These are phyloP conservation scores for Fusarium sp. DNA, from an alignment of 2,329 filamentous ascomycete genomes.

Conservation along the genomic window DNA sequence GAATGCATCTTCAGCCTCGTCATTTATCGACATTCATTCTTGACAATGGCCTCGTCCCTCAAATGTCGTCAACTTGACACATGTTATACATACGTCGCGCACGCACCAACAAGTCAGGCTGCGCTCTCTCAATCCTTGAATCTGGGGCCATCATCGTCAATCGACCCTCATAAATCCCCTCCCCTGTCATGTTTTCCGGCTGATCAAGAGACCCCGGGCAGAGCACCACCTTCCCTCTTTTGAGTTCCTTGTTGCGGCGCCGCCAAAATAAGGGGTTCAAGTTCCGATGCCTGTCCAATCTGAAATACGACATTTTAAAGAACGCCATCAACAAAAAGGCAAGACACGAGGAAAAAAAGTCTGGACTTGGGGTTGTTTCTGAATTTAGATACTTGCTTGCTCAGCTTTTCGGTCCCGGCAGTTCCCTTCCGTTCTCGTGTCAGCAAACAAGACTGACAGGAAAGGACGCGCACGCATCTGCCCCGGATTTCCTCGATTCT, in stretches of 20 bases:
- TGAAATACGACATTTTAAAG: not conserved
- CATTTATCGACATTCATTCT: not conserved
- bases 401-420: constrained; percentile 4
- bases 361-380: not conserved
- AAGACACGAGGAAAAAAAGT: not conserved
- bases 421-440: constrained; percentile 10
- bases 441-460: constrained; percentile 6
- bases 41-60: not conserved
- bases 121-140: not conserved
- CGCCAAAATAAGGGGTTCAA: constrained; percentile 12
- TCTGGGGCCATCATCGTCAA: constrained; percentile 30
- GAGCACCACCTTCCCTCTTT: constrained; percentile 12
- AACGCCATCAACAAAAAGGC: not conserved
- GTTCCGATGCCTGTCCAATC: not conserved
- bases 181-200: not conserved
- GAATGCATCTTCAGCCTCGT: not conserved
- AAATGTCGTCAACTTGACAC: not conserved
- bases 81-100: not conserved
- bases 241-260: constrained; percentile 15
- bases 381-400: constrained; percentile 27
- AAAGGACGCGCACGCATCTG: constrained; percentile 32
- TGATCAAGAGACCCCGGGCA: constrained; percentile 10
- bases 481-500: constrained; percentile 23
- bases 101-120: constrained; percentile 2
- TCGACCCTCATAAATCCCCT: constrained; percentile 2